Evolutionary conservation across 2,329 filamentous ascomycete species (phyloP), one percentile per base, ranked within the genome.

Genomic region (Chrysoporthe deuterocubensis): DNA sequence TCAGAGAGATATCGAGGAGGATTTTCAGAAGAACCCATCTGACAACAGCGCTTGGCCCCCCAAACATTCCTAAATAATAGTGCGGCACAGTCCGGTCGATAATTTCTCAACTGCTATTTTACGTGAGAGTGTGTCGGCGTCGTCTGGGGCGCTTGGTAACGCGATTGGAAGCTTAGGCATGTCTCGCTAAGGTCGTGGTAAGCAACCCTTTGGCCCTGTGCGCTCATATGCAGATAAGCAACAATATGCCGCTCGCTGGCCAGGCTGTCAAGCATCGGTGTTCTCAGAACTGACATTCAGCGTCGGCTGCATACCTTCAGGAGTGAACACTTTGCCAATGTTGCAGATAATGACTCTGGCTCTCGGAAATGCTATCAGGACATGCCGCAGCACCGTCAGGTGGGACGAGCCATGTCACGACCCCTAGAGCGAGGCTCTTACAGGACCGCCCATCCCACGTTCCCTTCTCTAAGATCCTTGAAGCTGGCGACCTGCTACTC

Each of bases 401-500:
- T 69, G 71, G 67, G 65, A 72, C 62, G 34, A 66, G 75, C 72
- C 66, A 73, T 71, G 68, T 70, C 37, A 70, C 58, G 40, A 69
- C 59, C 44, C 67, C 67, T 48, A 69, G 67, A 60, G 71, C 72
- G 16, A 69, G 72, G 43, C 67, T 83, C 67, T 64, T 81, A 68
- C 79, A 81, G 74, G 83, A 84, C 71, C 73, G 76, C 40, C 80
- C 81, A 71, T 75, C 79, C 57, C 83, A 80, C 73, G 76, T 89
- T 21, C 83, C 84, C 16, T 75, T 87, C 57, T 78, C 79, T 56
- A 82, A 76, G 65, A 75, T 81, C 42, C 78, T 88, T 37, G 74
- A 73, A 50, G 80, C 84, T 59, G 80, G 81, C 64, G 85, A 88
- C 71, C 76, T 86, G n/a, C 79, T 90, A n/a, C 79, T 91, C 62